Evolutionary conservation across 306 rosid species (phyloP).

Genomic region (Quercus robur): DNA sequence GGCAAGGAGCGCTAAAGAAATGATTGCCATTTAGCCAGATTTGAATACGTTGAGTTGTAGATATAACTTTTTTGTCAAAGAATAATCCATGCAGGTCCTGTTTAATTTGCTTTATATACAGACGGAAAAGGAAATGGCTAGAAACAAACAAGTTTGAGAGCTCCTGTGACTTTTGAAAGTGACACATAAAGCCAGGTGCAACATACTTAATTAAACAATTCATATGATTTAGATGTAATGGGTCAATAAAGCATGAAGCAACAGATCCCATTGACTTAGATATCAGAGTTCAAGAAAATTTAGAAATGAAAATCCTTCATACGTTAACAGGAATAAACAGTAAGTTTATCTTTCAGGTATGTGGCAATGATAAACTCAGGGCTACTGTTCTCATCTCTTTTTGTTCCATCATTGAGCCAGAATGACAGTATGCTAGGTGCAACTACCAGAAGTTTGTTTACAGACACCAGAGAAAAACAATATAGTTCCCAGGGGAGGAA

Average conservation of each 20-base stretch:
- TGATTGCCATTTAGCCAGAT: neutral
- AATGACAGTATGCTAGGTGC: neutral
- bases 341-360: neutral
- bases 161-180: neutral
- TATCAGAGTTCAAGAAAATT: neutral
- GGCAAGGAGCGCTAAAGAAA: neutral
- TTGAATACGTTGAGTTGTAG: neutral
- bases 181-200: neutral
- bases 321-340: neutral
- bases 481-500: neutral
- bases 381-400: neutral
- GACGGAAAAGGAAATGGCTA: neutral
- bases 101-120: neutral
- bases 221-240: neutral
- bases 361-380: neutral
- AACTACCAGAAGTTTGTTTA: neutral
- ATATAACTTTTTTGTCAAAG: neutral
- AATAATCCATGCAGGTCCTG: neutral
- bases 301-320: neutral
- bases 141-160: neutral
- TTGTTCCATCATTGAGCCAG: neutral
- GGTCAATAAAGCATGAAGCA: neutral
- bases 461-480: neutral
- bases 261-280: neutral
- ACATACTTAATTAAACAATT: neutral